Percentiles rank a stretch among this genome's conserved stretches.
phyloP scores from a whole-genome alignment of 768 basidiomycete species.

The Leccinellum luteum region DNA sequence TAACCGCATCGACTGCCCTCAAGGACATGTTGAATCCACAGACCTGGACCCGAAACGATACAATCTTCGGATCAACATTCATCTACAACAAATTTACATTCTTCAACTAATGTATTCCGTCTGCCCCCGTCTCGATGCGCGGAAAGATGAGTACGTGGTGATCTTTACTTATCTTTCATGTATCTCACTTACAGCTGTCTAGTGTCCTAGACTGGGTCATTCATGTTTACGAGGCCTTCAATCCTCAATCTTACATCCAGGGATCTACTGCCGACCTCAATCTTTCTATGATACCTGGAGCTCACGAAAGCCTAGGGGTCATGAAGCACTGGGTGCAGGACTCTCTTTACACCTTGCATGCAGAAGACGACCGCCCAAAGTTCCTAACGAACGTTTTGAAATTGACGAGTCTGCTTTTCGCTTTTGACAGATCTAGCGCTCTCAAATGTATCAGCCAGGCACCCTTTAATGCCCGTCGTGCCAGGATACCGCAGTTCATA shows the following conservation, averaged over 20 bases:
- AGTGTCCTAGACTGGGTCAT: slow-evolving; percentile 31
- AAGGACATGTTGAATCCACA: slow-evolving; percentile 34
- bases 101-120: slow-evolving; percentile 33
- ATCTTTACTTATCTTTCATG: background rate
- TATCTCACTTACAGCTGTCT: background rate
- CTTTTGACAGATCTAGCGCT: slow-evolving; percentile 37
- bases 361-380: background rate
- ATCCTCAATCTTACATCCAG: slow-evolving; percentile 44
- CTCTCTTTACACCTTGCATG: slow-evolving; percentile 39
- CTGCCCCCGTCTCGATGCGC: background rate
- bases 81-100: slow-evolving; percentile 50
- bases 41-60: slow-evolving; percentile 34
- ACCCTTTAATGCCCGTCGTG: slow-evolving; percentile 20
- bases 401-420: slow-evolving; percentile 36
- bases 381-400: slow-evolving; percentile 42
- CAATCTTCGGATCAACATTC: slow-evolving; percentile 41
- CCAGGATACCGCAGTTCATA: slow-evolving; percentile 1
- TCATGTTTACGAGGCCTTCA: slow-evolving; percentile 47
- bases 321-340: slow-evolving; percentile 47
- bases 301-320: slow-evolving; percentile 33
- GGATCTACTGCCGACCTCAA: slow-evolving; percentile 42
- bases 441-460: slow-evolving; percentile 35
- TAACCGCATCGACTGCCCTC: slow-evolving; percentile 30
- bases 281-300: slow-evolving; percentile 38
- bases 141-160: slow-evolving; percentile 5